Conservation (phyloP, 345 rosid species). For the Triadica sebifera region DNA sequence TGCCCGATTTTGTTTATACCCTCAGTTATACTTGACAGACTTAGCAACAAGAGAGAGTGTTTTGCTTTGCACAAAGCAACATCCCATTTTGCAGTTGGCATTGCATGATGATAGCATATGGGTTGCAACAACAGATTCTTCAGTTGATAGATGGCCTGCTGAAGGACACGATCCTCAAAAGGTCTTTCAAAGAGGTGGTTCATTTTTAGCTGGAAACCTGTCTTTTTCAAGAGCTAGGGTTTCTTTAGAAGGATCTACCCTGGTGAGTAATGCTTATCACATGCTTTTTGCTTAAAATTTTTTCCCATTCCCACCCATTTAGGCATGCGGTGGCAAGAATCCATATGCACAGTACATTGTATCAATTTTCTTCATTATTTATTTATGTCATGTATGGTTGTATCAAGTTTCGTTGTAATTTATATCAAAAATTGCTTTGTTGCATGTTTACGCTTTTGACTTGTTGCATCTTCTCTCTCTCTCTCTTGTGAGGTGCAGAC, state of each 20-base stretch:
- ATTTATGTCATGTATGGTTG: not conserved
- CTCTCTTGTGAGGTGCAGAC: conserved; percentile 1
- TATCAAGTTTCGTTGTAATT: not conserved
- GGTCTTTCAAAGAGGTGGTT: conserved; percentile 80
- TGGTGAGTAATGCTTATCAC: conserved; percentile 50
- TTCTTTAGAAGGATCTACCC: conserved; percentile 90
- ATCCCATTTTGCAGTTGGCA: conserved; percentile 82
- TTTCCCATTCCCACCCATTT: not conserved
- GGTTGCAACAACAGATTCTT: conserved; percentile 93
- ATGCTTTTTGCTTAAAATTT: not conserved
- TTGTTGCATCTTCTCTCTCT: not conserved
- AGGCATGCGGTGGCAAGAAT: not conserved
- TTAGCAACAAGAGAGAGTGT: conserved; percentile 88
- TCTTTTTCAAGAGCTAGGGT: conserved; percentile 95
- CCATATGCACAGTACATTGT: not conserved
- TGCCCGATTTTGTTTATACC: conserved; percentile 22
- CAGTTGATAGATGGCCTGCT: conserved; percentile 88
- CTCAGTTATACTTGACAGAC: conserved; percentile 95
- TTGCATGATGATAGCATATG: conserved; percentile 91
- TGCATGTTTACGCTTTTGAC: not conserved
- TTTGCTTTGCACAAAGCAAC: conserved; percentile 87
- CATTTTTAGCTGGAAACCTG: conserved; percentile 95
- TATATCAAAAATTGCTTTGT: not conserved
- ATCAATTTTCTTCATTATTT: not conserved
- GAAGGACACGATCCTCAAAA: conserved; percentile 86